phyloP scores from a whole-genome alignment of 2,329 filamentous ascomycete species.

The Grosmannia serpens region DNA sequence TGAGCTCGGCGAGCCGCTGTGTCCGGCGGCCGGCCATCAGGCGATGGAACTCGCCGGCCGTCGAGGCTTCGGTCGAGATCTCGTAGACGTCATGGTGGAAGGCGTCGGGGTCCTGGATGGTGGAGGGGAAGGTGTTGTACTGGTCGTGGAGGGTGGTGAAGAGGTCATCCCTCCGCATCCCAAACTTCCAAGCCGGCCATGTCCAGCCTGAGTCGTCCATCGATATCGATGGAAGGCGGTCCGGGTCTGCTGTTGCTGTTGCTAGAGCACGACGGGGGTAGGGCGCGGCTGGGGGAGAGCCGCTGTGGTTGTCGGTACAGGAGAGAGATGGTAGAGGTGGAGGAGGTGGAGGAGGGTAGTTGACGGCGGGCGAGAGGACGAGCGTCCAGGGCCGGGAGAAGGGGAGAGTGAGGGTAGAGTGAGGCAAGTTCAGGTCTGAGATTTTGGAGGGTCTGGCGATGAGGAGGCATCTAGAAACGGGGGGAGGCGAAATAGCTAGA shows the following conservation, averaged over 20 bases:
- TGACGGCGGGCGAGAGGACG: background rate
- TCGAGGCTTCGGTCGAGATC: conserved; percentile 38
- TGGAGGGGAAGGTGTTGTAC: conserved; percentile 46
- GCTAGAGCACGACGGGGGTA: no score
- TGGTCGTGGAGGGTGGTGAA: conserved; percentile 45
- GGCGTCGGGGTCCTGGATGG: conserved; percentile 47
- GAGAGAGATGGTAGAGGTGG: background rate
- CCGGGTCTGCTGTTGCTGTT: no score
- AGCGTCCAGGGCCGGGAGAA: no score
- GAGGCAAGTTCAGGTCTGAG: background rate
- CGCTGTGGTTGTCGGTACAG: no score
- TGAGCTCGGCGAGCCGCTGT: conserved; percentile 42
- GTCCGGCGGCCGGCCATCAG: conserved; percentile 42
- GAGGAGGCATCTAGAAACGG: no score
- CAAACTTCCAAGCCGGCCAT: conserved; percentile 54
- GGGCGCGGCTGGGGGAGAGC: no score
- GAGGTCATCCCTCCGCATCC: conserved; percentile 47
- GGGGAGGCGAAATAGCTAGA: background rate
- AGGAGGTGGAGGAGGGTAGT: background rate
- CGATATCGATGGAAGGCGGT: conserved; percentile 21
- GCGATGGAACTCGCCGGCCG: conserved; percentile 41
- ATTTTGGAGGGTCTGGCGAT: no score
- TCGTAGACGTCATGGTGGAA: conserved; percentile 52
- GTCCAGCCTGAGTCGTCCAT: conserved; percentile 44
- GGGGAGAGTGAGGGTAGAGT: background rate